Evolutionary conservation across 768 basidiomycete genomes (phyloP).

Genomic region (Porpolomopsis calyptriformis): DNA sequence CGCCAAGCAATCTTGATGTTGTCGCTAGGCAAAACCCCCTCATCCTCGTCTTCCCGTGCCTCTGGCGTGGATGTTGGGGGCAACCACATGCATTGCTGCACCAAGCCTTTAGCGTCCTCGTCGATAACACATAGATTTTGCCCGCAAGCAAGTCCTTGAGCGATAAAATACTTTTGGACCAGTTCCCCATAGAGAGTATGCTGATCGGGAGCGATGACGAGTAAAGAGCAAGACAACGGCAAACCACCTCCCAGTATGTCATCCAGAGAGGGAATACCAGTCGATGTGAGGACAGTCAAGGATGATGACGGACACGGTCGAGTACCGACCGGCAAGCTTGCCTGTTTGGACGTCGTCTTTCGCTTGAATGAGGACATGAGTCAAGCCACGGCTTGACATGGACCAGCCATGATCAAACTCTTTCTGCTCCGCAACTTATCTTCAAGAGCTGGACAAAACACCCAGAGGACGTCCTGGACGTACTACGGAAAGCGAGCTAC

Average conservation of each 20-base stretch:
- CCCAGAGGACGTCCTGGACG: conserved; percentile 14
- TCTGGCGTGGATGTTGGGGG: conserved; percentile 27
- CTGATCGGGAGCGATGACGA: conserved; percentile 71
- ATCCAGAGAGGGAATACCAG: conserved; percentile 87
- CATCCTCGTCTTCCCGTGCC: conserved; percentile 26
- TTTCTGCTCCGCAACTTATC: neutral
- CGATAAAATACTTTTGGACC: conserved; percentile 78
- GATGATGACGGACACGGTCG: conserved; percentile 46
- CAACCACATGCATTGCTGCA: conserved; percentile 75
- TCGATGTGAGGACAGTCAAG: conserved; percentile 56
- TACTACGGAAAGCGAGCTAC: conserved; percentile 12
- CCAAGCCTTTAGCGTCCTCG: conserved; percentile 44
- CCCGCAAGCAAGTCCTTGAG: conserved; percentile 69
- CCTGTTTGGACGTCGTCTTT: conserved; percentile 37
- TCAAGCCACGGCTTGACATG: no score
- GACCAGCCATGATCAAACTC: neutral
- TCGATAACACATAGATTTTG: conserved; percentile 65
- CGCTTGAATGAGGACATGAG: conserved; percentile 77
- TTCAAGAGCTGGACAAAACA: neutral
- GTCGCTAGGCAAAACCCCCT: conserved; percentile 33
- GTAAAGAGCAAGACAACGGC: conserved; percentile 66
- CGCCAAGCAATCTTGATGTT: conserved; percentile 96
- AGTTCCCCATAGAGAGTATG: conserved; percentile 82
- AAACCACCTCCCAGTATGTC: conserved; percentile 90
- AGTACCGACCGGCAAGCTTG: conserved; percentile 38